phyloP scores from a whole-genome alignment of 768 basidiomycete genomes.

The Trametes maxima region DNA sequence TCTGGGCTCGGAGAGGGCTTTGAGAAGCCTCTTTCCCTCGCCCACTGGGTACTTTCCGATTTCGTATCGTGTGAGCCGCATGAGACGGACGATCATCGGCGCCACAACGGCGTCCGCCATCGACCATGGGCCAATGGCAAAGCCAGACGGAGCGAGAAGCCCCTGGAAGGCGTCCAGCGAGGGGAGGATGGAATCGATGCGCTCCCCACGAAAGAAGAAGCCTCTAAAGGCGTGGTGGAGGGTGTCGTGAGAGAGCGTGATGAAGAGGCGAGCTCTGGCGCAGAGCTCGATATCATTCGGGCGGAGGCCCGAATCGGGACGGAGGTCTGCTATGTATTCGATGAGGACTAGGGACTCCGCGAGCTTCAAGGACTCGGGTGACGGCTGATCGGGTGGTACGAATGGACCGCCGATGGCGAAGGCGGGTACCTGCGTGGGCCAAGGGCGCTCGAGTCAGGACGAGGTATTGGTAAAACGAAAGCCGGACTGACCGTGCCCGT shows the following conservation, averaged over 20 bases:
- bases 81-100: constrained; percentile 61
- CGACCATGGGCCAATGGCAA: constrained; percentile 49
- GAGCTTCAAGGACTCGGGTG: constrained; percentile 59
- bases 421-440: constrained; percentile 50
- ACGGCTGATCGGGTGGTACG: constrained; percentile 56
- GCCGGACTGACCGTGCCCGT: constrained; percentile 54
- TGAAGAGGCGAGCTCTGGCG: constrained; percentile 64
- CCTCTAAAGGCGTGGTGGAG: constrained; percentile 43
- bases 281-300: constrained; percentile 57
- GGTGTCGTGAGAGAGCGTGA: constrained; percentile 49
- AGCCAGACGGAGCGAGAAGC: constrained; percentile 53
- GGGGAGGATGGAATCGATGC: constrained; percentile 43
- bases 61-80: constrained; percentile 48
- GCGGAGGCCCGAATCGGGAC: constrained; percentile 47
- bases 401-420: constrained; percentile 63
- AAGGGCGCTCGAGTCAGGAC: background rate
- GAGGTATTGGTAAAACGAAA: background rate
- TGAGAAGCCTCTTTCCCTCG: constrained; percentile 47
- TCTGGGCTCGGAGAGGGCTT: constrained; percentile 46
- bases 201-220: constrained; percentile 42
- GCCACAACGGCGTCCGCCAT: constrained; percentile 65
- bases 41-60: constrained; percentile 53
- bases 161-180: constrained; percentile 52
- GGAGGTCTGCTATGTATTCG: constrained; percentile 67
- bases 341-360: constrained; percentile 66